phyloP scores from a whole-genome alignment of 768 basidiomycete genomes.

The Xanthoconium stramineum region DNA sequence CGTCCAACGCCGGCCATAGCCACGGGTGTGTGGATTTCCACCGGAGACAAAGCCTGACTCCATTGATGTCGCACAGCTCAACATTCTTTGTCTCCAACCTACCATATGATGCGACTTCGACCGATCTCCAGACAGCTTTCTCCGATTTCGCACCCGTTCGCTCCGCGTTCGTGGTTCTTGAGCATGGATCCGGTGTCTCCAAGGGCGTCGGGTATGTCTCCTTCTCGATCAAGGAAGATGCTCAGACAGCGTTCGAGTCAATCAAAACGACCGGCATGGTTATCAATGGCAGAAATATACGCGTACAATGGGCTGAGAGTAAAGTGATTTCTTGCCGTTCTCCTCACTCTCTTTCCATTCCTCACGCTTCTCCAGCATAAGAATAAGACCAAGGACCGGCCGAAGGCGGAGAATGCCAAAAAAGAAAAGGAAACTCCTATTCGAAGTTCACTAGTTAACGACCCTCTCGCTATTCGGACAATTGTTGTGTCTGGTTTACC shows the following conservation, averaged over 20 bases:
- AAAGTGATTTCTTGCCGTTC: conserved; percentile 48
- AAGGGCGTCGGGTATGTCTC: conserved; percentile 98
- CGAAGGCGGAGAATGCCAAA: conserved; percentile 27
- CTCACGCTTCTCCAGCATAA: conserved; percentile 37
- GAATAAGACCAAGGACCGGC: conserved; percentile 34
- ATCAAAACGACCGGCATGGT: conserved; percentile 62
- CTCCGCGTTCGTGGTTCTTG: conserved; percentile 88
- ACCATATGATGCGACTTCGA: conserved; percentile 86
- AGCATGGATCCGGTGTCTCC: conserved; percentile 68
- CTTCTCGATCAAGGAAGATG: conserved; percentile 88
- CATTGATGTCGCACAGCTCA: conserved; percentile 42
- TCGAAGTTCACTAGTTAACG: conserved; percentile 41
- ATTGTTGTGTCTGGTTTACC: conserved; percentile 76
- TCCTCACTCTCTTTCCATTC: not conserved
- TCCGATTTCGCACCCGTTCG: conserved; percentile 95
- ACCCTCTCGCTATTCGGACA: conserved; percentile 84
- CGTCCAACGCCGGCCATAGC: not conserved
- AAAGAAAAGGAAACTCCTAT: conserved; percentile 41
- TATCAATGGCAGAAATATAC: conserved; percentile 64
- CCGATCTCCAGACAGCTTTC: conserved; percentile 88
- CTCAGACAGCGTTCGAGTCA: conserved; percentile 65
- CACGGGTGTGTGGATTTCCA: conserved; percentile 21
- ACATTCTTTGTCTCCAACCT: conserved; percentile 94
- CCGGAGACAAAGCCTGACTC: not conserved
- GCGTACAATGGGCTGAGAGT: conserved; percentile 77